Base-by-base conservation (phyloP, 306 rosid genomes). In the Ammopiptanthus mongolicus region DNA sequence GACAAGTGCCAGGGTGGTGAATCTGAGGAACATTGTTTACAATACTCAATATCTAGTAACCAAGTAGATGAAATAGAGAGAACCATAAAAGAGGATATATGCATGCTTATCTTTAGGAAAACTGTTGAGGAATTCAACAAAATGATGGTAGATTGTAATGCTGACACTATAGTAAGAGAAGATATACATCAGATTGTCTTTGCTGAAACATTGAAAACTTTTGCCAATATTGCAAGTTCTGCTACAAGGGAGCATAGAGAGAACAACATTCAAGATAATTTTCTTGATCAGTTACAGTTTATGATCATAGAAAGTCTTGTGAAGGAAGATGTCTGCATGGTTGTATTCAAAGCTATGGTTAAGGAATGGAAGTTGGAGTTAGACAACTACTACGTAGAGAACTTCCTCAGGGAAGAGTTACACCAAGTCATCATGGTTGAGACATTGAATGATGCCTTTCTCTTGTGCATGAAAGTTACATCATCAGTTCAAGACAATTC, bases 331-430 rank as follows among this genome's bases (percentile, higher is more conserved):
- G 64, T 84, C 0, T 61, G 17, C 17, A 76, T 51, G 86, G 84
- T 80, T 83, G 87, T 86, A 68, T 48, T 85, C 12, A 74, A 71
- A 58, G 77, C 79, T 55, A 82, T 78, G 67, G 21, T 85, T 25
- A 58, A 81, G 68, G 85, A 90, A 66, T 88, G 90, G 96, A 57
- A 76, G 42, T 21, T 61, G 69, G 75, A 79, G 23, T 66, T 85
- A 67, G 86, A 81, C 5, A 41, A 57, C 58, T 67, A 67, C 13
- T 19, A 21, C 25, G 41, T 80, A 60, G 85, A 88, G 76, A 84
- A 67, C 71, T 58, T 51, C 19, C 62, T 85, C 8, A 73, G 63
- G 63, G 88, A 90, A 76, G 77, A 87, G 21, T 37, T 88, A 46
- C 50, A 47, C 60, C 82, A 80, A 25, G 76, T 82, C 58, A 71